Evolutionary conservation across 2,329 filamentous ascomycete genomes (phyloP).

Genomic region (Fusarium pseudograminearum): DNA sequence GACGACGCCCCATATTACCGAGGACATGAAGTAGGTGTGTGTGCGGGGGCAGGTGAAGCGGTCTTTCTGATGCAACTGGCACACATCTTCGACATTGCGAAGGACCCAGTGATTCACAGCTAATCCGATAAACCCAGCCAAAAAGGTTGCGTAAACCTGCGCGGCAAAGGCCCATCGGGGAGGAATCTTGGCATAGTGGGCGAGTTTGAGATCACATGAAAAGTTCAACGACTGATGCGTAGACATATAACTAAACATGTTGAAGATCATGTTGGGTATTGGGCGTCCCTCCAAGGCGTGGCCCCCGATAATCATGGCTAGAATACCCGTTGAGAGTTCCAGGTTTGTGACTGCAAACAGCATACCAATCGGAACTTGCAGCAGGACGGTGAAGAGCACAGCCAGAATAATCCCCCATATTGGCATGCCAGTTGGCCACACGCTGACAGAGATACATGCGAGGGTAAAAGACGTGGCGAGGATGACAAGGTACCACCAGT

Average conservation of each 20-base stretch:
- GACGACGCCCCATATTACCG: constrained; percentile 75
- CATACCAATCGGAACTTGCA: constrained; percentile 68
- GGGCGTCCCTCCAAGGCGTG: constrained; percentile 74
- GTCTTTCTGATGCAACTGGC: constrained; percentile 61
- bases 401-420: constrained; percentile 65
- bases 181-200: constrained; percentile 71
- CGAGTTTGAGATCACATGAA: constrained; percentile 69
- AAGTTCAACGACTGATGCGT: constrained; percentile 72
- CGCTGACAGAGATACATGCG: constrained; percentile 52
- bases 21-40: constrained; percentile 69
- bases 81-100: constrained; percentile 68
- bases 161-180: constrained; percentile 66
- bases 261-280: constrained; percentile 78
- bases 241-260: constrained; percentile 73
- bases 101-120: constrained; percentile 71
- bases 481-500: constrained; percentile 66
- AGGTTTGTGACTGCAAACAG: constrained; percentile 67
- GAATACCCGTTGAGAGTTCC: constrained; percentile 70
- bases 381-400: constrained; percentile 62
- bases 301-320: constrained; percentile 75
- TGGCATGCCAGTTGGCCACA: constrained; percentile 64
- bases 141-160: constrained; percentile 65
- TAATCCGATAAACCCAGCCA: constrained; percentile 67
- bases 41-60: constrained; percentile 64
- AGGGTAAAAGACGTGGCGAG: constrained; percentile 60